Conservation (phyloP, 2,329 filamentous ascomycete species). For the Davidsoniella australis region DNA sequence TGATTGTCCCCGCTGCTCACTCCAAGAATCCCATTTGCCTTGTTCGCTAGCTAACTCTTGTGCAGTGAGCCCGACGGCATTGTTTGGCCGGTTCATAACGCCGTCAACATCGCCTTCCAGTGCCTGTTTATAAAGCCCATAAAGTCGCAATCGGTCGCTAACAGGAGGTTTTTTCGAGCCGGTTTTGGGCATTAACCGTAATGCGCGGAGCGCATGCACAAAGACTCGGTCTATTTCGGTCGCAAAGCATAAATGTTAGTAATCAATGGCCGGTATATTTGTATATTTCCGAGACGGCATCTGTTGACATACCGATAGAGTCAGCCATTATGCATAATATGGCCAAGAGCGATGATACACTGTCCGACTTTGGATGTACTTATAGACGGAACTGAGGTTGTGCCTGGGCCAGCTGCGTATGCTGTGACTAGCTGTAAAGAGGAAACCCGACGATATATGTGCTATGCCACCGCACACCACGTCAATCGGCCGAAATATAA, state of each 20-base stretch:
- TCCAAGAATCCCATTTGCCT: conserved; percentile 88
- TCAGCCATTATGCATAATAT: conserved; percentile 20
- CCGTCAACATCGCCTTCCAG: conserved; percentile 97
- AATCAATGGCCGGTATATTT: background rate
- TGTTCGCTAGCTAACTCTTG: conserved; percentile 42
- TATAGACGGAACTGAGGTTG: too few relatives aligned
- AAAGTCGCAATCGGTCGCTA: conserved; percentile 70
- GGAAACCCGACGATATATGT: too few relatives aligned
- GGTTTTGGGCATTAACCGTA: conserved; percentile 92
- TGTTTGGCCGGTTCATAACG: conserved; percentile 68
- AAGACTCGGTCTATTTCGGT: conserved; percentile 74
- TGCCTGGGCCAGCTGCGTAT: too few relatives aligned
- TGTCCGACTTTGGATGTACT: too few relatives aligned
- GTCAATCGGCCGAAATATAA: too few relatives aligned
- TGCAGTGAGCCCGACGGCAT: conserved; percentile 27
- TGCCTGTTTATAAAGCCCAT: conserved; percentile 96
- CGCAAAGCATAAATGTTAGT: background rate
- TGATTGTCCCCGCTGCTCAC: conserved; percentile 63
- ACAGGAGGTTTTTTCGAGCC: conserved; percentile 79
- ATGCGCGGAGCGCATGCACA: conserved; percentile 94
- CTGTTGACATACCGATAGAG: conserved; percentile 21
- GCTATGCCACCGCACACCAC: too few relatives aligned
- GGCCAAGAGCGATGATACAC: too few relatives aligned
- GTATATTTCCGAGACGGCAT: background rate
- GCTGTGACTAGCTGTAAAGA: too few relatives aligned